Evolutionary conservation across 768 basidiomycete species (phyloP).

Genomic region (Roridomyces roridus): DNA sequence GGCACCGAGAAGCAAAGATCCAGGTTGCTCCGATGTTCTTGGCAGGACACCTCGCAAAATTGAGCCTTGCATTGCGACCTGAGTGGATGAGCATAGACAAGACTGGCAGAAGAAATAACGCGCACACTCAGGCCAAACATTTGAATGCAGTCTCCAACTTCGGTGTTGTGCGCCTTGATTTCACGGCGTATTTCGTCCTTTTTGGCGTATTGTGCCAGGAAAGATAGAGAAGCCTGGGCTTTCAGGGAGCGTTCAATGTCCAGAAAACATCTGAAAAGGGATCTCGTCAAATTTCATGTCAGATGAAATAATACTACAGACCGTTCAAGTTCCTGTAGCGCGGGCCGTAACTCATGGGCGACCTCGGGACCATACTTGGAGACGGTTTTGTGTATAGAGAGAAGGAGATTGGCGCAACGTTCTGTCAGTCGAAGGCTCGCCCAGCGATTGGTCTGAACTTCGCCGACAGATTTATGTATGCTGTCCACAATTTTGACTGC

Average conservation of each 20-base stretch:
- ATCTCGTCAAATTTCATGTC: slow-evolving; percentile 37
- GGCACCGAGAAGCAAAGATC: too few species aligned
- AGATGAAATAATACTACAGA: slow-evolving; percentile 31
- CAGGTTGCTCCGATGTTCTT: too few species aligned
- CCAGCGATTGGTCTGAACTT: slow-evolving; percentile 65
- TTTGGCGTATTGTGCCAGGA: slow-evolving; percentile 61
- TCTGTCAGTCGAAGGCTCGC: slow-evolving; percentile 75
- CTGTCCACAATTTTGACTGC: slow-evolving; percentile 17
- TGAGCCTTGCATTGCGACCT: too few species aligned
- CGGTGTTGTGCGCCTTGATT: slow-evolving; percentile 47
- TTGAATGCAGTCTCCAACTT: slow-evolving; percentile 48
- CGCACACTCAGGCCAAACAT: slow-evolving; percentile 38
- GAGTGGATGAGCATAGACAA: too few species aligned
- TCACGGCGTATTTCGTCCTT: slow-evolving; percentile 55
- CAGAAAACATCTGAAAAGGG: background rate
- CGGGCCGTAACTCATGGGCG: slow-evolving; percentile 52
- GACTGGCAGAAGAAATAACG: too few species aligned
- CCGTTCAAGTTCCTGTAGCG: slow-evolving; percentile 59
- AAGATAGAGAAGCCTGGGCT: slow-evolving; percentile 52
- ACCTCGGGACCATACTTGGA: slow-evolving; percentile 60
- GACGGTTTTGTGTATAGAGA: slow-evolving; percentile 69
- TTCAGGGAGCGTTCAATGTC: slow-evolving; percentile 45
- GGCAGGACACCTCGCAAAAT: too few species aligned
- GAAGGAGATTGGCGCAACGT: slow-evolving; percentile 71
- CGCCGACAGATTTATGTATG: slow-evolving; percentile 5